Base-by-base conservation (phyloP, 2,329 filamentous ascomycete species). In the Alternaria novae-zelandiae region DNA sequence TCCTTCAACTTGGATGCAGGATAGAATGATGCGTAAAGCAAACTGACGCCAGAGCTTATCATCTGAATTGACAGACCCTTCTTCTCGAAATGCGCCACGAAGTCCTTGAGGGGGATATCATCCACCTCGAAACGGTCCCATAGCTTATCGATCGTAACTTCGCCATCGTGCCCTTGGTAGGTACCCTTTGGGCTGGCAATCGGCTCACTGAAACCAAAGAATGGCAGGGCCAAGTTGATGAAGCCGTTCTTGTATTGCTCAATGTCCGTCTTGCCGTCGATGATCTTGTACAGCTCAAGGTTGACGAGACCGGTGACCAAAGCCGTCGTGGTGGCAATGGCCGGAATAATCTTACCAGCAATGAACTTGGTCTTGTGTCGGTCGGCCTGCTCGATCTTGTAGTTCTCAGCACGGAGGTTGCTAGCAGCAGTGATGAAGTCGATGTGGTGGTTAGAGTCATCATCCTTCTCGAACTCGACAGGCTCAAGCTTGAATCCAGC, bases 191-290 rank as follows among this genome's bases (percentile, higher is more conserved):
- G 93, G 72, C 93, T 97, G 6, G 90, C 90, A 73, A 99, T 96
- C 3, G 96, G 96, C 83, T 99, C 96, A 76, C 93, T 97, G 87
- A 99, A 99, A 43, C 95, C 95, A 73, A 99, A 97, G 87, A 99
- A 98, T 1, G 96, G 96, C 68, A 99, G 84, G 2, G 96, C 96
- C 70, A 99, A 83, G 83, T 99, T 99, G 82, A 98, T 87, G 81
- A 99, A 99, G 15, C 96, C 96, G 78, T 99, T 99, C 88, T 98
- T 98, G 89, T 96, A 99, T 82, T 98, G 92, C 83, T 98, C 96
- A 69, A 97, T 91, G 72, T 98, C 93, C n/a, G 87, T 88, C 86
- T 99, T 97, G 77, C 94, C 95, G 76, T 98, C 96, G 49, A 99
- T 86, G 67, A 99, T 88, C 88, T 99, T 99, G 90, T 93, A 97